Evolutionary conservation across 2,329 filamentous ascomycete genomes (phyloP).

Genomic region (Fusarium pilosicola): DNA sequence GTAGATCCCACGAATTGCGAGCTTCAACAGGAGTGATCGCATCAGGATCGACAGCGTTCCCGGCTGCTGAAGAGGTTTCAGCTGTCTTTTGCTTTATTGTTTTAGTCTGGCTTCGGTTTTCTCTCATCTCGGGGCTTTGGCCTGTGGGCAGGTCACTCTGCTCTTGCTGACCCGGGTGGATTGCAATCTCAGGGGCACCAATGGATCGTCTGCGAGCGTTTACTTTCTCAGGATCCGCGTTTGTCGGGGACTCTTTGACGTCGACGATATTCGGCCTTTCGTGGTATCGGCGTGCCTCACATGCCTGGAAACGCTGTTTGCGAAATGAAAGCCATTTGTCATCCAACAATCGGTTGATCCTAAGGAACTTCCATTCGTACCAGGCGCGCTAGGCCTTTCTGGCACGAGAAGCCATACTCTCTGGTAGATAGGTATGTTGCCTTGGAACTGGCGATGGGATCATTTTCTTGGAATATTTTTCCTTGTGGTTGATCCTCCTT

Average conservation of each 20-base stretch:
- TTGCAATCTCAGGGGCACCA: background rate
- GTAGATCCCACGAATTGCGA: background rate
- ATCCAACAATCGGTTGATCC: background rate
- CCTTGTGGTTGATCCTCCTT: background rate
- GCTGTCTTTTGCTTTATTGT: background rate
- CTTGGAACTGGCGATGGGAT: background rate
- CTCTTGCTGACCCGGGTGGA: background rate
- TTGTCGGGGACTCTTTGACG: background rate
- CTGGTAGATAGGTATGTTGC: background rate
- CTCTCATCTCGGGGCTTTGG: background rate
- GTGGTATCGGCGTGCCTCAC: background rate
- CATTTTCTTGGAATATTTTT: background rate
- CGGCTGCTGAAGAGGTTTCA: background rate
- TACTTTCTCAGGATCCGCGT: background rate
- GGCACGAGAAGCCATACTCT: background rate
- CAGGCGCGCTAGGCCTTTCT: background rate
- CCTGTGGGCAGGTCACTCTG: background rate
- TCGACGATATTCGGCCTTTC: background rate
- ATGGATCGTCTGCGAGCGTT: background rate
- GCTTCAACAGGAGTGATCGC: background rate
- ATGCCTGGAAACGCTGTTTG: background rate
- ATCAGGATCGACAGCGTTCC: background rate
- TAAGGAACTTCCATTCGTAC: background rate
- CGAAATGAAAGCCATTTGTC: background rate
- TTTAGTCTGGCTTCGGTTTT: background rate